Conservation (phyloP, 2,329 filamentous ascomycete genomes). For the Botrytis porri region DNA sequence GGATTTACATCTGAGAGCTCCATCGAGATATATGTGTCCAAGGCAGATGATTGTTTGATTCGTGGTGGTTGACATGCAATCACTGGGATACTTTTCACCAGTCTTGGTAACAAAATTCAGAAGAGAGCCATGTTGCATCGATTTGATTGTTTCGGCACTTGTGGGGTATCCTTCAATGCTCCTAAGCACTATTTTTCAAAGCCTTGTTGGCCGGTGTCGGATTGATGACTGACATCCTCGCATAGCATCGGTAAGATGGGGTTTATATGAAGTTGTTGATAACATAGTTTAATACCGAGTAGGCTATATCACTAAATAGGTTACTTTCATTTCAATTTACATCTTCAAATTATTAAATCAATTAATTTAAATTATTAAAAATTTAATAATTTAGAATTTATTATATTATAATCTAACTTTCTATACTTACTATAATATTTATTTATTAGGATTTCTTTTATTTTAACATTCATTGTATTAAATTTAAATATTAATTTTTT, state of each 20-base stretch:
- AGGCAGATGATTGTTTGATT: not conserved
- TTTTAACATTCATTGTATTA: too few relatives aligned
- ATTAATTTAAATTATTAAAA: too few relatives aligned
- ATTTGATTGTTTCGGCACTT: not conserved
- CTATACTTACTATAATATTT: too few relatives aligned
- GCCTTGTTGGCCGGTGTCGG: not conserved
- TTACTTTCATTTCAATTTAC: too few relatives aligned
- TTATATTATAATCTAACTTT: too few relatives aligned
- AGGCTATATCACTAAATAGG: too few relatives aligned
- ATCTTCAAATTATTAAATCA: too few relatives aligned
- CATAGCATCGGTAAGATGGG: not conserved
- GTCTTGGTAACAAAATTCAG: not conserved
- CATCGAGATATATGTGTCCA: not conserved
- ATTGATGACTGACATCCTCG: not conserved
- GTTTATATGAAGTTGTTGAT: not conserved
- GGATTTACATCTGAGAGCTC: not conserved
- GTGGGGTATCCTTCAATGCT: not conserved
- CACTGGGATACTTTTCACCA: not conserved
- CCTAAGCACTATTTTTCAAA: not conserved
- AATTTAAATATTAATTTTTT: too few relatives aligned
- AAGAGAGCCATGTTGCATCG: not conserved
- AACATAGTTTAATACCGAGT: too few relatives aligned
- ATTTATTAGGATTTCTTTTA: too few relatives aligned
- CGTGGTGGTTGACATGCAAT: not conserved
- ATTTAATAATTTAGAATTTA: too few relatives aligned